phyloP scores from a whole-genome alignment of 2,329 filamentous ascomycete genomes.

The Periconia sp. region DNA sequence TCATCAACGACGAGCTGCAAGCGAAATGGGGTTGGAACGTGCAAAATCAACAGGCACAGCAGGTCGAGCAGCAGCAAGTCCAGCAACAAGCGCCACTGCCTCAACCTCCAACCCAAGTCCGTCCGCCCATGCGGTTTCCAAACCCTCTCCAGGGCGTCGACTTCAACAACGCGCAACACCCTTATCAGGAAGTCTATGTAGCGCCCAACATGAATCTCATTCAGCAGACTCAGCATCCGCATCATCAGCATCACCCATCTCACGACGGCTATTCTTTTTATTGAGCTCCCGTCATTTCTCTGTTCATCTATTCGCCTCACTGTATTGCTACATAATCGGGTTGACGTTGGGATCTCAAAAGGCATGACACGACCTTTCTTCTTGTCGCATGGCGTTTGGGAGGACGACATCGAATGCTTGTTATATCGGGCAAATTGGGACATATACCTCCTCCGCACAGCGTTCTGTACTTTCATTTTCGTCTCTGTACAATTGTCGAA shows the following conservation, averaged over 20 bases:
- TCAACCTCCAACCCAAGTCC: slow-evolving; percentile 15
- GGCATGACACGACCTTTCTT: too few relatives aligned
- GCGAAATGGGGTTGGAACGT: slow-evolving; percentile 78
- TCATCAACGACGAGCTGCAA: slow-evolving; percentile 75
- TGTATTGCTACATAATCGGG: too few relatives aligned
- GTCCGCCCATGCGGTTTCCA: slow-evolving; percentile 55
- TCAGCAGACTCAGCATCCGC: slow-evolving; percentile 10
- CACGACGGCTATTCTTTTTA: background rate
- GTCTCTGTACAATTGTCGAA: too few relatives aligned
- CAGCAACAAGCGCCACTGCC: slow-evolving; percentile 23
- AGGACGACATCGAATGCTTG: too few relatives aligned
- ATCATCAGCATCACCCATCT: background rate
- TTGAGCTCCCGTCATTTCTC: too few relatives aligned
- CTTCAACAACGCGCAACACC: slow-evolving; percentile 78
- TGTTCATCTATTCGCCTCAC: too few relatives aligned
- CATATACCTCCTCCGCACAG: too few relatives aligned
- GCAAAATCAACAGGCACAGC: slow-evolving; percentile 26
- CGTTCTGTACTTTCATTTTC: too few relatives aligned
- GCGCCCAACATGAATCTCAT: slow-evolving; percentile 63
- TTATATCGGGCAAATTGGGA: too few relatives aligned
- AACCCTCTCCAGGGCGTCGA: slow-evolving; percentile 78
- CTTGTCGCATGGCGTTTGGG: too few relatives aligned
- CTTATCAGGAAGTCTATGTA: slow-evolving; percentile 81
- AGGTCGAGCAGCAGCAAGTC: slow-evolving; percentile 26
- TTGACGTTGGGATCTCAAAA: too few relatives aligned